Evolutionary conservation across 305 asterid genomes (phyloP).

Genomic region (Stenogyne calaminthoides): DNA sequence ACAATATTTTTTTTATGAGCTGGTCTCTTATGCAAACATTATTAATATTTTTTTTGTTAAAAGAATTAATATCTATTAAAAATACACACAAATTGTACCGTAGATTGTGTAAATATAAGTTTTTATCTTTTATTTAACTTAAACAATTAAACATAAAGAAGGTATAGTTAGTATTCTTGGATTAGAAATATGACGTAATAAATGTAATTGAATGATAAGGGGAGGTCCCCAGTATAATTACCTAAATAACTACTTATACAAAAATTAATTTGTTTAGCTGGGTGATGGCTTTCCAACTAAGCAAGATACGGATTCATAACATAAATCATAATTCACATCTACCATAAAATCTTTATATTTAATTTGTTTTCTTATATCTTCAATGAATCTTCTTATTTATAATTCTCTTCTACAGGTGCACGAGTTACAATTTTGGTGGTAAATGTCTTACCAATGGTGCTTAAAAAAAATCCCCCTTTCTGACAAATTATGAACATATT

Average conservation of each 20-base stretch:
- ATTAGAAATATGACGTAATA: neutral
- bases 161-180: neutral
- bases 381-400: neutral
- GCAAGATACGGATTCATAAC: neutral
- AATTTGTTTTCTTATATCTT: neutral
- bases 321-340: neutral
- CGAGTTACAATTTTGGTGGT: neutral
- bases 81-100: no score
- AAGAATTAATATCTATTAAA: no score
- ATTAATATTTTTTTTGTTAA: no score
- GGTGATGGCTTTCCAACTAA: conserved; percentile 16
- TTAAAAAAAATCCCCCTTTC: neutral
- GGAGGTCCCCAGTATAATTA: conserved; percentile 13
- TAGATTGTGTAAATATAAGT: no score
- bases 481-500: neutral
- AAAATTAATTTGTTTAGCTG: neutral
- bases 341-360: neutral
- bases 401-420: neutral
- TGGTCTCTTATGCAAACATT: neutral
- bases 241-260: neutral
- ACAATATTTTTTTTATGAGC: neutral
- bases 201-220: neutral
- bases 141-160: neutral
- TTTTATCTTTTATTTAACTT: neutral
- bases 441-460: neutral